phyloP scores from a whole-genome alignment of 805 yeast species.

The Kuraishia piskuri region DNA sequence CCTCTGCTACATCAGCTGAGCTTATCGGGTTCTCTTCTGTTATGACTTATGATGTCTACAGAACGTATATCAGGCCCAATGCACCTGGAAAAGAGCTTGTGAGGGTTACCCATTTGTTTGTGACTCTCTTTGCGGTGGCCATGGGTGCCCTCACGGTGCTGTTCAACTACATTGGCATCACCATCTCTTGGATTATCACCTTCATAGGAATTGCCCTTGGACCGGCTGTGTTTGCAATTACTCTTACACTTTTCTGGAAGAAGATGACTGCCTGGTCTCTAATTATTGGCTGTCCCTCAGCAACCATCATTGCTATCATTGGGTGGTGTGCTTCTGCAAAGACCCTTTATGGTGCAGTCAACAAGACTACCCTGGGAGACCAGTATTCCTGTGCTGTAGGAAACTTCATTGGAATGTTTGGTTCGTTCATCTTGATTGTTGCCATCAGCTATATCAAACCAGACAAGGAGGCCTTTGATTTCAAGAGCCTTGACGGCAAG shows the following conservation, averaged over 20 bases:
- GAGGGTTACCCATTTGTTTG: conserved; percentile 23
- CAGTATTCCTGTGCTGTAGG: conserved; percentile 38
- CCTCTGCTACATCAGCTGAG: conserved; percentile 33
- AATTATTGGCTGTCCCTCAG: conserved; percentile 37
- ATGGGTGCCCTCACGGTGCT: conserved; percentile 29
- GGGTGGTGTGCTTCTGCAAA: conserved; percentile 36
- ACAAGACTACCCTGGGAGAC: conserved; percentile 34
- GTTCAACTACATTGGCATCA: conserved; percentile 32
- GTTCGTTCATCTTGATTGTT: conserved; percentile 20
- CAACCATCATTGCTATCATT: conserved; percentile 43
- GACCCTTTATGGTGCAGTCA: conserved; percentile 30
- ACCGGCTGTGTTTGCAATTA: conserved; percentile 40
- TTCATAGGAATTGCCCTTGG: conserved; percentile 43
- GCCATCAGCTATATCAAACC: conserved; percentile 13
- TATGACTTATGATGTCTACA: conserved; percentile 29
- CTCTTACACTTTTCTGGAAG: conserved; percentile 33
- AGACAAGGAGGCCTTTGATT: conserved; percentile 18
- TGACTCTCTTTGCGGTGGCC: conserved; percentile 32
- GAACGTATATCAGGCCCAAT: conserved; percentile 28
- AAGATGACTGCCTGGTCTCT: conserved; percentile 26
- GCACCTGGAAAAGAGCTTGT: conserved; percentile 30
- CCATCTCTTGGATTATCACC: conserved; percentile 31
- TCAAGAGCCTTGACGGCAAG: conserved; percentile 15
- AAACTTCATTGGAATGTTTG: conserved; percentile 28
- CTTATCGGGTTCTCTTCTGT: conserved; percentile 32